Evolutionary conservation across 2,329 filamentous ascomycete genomes (phyloP).

Genomic region (Stagonosporopsis vannaccii): DNA sequence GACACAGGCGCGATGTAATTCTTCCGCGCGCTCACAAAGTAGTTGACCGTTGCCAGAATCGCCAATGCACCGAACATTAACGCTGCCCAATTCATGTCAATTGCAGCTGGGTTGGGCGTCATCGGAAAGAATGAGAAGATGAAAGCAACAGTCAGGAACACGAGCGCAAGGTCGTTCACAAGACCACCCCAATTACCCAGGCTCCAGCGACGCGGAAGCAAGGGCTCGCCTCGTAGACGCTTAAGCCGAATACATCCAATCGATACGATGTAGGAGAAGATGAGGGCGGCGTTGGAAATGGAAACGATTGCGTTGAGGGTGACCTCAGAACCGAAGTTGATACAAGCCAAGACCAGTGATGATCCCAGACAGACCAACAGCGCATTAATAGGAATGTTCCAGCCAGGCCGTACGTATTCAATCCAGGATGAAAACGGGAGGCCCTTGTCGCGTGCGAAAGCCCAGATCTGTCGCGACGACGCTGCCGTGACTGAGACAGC

Average conservation of each 20-base stretch:
- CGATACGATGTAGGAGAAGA: conserved; percentile 43
- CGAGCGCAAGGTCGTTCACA: conserved; percentile 47
- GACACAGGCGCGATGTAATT: conserved; percentile 24
- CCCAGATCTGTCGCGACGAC: conserved; percentile 37
- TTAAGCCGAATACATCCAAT: conserved; percentile 42
- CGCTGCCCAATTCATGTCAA: conserved; percentile 57
- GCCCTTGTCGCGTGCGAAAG: conserved; percentile 31
- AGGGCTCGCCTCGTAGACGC: conserved; percentile 28
- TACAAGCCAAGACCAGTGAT: conserved; percentile 48
- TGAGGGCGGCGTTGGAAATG: conserved; percentile 37
- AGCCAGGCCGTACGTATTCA: conserved; percentile 35
- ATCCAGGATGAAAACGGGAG: conserved; percentile 35
- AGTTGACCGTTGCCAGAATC: conserved; percentile 22
- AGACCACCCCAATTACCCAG: conserved; percentile 48
- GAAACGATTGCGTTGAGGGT: conserved; percentile 53
- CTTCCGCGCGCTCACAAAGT: conserved; percentile 22
- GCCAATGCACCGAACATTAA: conserved; percentile 50
- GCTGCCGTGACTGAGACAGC: conserved; percentile 46
- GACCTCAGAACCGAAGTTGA: conserved; percentile 53
- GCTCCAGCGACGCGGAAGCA: conserved; percentile 44
- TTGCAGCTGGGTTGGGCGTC: conserved; percentile 18
- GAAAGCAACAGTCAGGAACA: conserved; percentile 46
- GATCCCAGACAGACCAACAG: conserved; percentile 45
- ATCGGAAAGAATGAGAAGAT: conserved; percentile 55
- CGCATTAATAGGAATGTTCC: conserved; percentile 39